Base-by-base conservation (phyloP, 2,329 filamentous ascomycete species). In the Venturia nashicola region DNA sequence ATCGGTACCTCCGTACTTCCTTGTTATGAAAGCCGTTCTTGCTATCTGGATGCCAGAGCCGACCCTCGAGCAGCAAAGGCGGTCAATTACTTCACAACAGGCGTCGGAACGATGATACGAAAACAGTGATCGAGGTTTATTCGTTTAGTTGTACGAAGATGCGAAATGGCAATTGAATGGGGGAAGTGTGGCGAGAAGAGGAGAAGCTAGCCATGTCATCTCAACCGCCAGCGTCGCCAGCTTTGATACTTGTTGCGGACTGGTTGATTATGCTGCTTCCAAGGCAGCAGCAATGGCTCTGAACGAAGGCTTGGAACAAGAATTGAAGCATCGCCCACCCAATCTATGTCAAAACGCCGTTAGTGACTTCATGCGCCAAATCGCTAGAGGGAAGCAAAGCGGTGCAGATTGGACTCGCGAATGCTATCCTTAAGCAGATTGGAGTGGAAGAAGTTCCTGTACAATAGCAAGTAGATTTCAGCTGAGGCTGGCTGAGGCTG, bases 201-300 rank as follows among this genome's bases (percentile, higher is more conserved):
- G 44, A 48, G n/a, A 48, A 2, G 43, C n/a, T n/a, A n/a, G 83
- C 2, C 82, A 85, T 66, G 74, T 85, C 39, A 75, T 86, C 12
- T 83, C 81, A 0, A 75, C 85, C 16, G 82, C 83, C 2, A 82
- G 78, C 65, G 74, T 79, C 68, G 80, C 80, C 11, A 79, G 78
- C 43, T 83, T 80, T 68, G 65, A 81, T 5, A 72, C 73, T 0
- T 67, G 78, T 4, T 76, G 74, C 1, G 76, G 79, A 39, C 78
- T 84, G 66, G 78, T 78, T 11, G 80, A 83, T 66, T 85, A 84
- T 69, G 76, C 74, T 51, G 76, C 76, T 61, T 78, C 78, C 59
- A 84, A 84, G 70, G 77, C 77, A 0, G 80, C 76, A 32, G 79
- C 80, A 0, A 70, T 83, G 51, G 74, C 78, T 4, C 82, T 84